Percentiles rank a stretch among this genome's conserved stretches.
Evolutionary conservation across 768 basidiomycete species (phyloP).

Genomic region (Boletus vinaceobasis): DNA sequence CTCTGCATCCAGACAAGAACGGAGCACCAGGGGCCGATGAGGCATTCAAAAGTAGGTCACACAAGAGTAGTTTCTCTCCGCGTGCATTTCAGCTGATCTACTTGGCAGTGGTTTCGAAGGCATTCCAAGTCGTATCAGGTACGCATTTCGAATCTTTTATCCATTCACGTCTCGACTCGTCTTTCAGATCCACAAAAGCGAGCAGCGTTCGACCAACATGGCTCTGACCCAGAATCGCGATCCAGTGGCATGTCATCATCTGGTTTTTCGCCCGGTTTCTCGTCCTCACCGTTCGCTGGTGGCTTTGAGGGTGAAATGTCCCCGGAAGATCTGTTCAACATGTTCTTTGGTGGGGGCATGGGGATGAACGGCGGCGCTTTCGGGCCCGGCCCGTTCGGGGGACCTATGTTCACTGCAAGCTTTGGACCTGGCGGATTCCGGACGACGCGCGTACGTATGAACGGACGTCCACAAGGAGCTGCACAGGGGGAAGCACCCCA

Average conservation of each 20-base stretch:
- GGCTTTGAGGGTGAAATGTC: conserved; percentile 82
- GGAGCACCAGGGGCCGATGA: conserved; percentile 98
- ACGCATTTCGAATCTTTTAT: neutral
- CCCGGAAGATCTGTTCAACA: conserved; percentile 96
- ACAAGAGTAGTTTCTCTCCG: neutral
- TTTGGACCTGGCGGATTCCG: conserved; percentile 87
- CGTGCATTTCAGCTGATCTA: conserved; percentile 4
- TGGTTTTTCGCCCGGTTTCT: conserved; percentile 47
- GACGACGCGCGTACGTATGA: conserved; percentile 52
- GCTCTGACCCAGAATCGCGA: conserved; percentile 86
- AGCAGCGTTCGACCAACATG: conserved; percentile 78
- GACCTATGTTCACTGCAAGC: conserved; percentile 66
- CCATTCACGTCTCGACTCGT: conserved; percentile 4
- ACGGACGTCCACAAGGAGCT: conserved; percentile 35
- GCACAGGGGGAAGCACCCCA: conserved; percentile 41
- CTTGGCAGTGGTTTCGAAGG: conserved; percentile 88
- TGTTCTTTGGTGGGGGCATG: conserved; percentile 86
- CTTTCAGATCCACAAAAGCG: conserved; percentile 79
- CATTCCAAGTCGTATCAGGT: conserved; percentile 93
- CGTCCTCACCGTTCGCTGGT: conserved; percentile 46
- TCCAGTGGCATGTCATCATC: conserved; percentile 67
- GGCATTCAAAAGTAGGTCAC: conserved; percentile 86
- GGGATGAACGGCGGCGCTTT: conserved; percentile 43
- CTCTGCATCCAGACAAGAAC: conserved; percentile 90
- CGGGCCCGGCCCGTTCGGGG: conserved; percentile 48